Conservation (phyloP, 345 rosid genomes). For the Xanthoceras sorbifolium region DNA sequence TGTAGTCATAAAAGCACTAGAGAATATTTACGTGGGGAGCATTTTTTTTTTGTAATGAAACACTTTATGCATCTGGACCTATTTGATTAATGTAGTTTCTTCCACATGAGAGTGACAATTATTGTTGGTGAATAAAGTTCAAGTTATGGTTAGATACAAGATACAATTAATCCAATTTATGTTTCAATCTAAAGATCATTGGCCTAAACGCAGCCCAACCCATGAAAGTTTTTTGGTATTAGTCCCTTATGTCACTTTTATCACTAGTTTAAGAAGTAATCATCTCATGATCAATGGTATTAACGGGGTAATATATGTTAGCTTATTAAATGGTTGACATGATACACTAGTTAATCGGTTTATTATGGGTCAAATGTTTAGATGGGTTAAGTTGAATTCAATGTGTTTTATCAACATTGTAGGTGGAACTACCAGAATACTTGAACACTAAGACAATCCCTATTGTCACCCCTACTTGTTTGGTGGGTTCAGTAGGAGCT, state of each 20-base stretch:
- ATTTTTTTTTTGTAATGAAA: too few species aligned
- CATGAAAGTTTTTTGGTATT: not conserved
- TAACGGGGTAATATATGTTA: not conserved
- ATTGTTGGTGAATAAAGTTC: not conserved
- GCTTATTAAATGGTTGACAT: not conserved
- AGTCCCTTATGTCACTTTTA: not conserved
- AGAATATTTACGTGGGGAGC: not conserved
- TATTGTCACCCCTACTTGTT: not conserved
- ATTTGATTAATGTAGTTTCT: not conserved
- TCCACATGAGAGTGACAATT: not conserved
- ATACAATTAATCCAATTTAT: too few species aligned
- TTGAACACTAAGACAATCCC: not conserved
- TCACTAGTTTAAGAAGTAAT: not conserved
- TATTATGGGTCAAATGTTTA: not conserved
- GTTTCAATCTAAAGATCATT: not conserved
- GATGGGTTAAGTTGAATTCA: slow-evolving; percentile 1
- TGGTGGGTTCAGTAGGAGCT: not conserved
- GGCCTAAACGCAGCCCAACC: not conserved
- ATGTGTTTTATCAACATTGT: not conserved
- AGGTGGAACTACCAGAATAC: not conserved
- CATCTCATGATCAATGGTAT: not conserved
- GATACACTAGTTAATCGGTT: not conserved
- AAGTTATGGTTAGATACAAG: not conserved
- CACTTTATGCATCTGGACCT: not conserved
- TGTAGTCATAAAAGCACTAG: not conserved